phyloP scores from a whole-genome alignment of 768 basidiomycete species.

The Pleurotus djamor region DNA sequence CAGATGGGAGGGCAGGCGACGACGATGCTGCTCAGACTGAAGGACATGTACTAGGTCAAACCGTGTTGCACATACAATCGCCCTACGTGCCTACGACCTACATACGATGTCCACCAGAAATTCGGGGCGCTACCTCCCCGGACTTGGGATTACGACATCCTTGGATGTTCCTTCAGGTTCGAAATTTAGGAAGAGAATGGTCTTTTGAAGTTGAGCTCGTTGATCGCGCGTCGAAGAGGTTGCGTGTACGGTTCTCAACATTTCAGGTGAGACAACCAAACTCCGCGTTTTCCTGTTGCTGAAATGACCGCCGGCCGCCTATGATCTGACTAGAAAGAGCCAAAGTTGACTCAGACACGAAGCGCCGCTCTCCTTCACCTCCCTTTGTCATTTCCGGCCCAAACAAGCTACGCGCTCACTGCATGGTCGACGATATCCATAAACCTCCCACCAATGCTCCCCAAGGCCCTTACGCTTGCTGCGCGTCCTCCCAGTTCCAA shows the following conservation, averaged over 20 bases:
- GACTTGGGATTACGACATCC: slow-evolving; percentile 63
- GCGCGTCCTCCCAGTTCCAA: slow-evolving; percentile 22
- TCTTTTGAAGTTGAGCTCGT: slow-evolving; percentile 74
- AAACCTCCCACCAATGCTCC: slow-evolving; percentile 57
- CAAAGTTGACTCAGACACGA: slow-evolving; percentile 40
- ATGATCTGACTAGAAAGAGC: slow-evolving; percentile 42
- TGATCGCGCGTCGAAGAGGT: slow-evolving; percentile 57
- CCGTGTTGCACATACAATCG: slow-evolving; percentile 78
- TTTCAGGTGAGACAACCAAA: slow-evolving; percentile 60
- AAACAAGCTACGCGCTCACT: slow-evolving; percentile 57
- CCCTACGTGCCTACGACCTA: slow-evolving; percentile 69
- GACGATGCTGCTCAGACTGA: slow-evolving; percentile 12
- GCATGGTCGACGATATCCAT: slow-evolving; percentile 67
- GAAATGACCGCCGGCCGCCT: not conserved
- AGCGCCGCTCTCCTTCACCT: slow-evolving; percentile 61
- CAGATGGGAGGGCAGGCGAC: slow-evolving; percentile 20
- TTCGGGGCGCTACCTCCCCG: slow-evolving; percentile 3
- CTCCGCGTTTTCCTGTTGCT: slow-evolving; percentile 4
- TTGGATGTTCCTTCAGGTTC: slow-evolving; percentile 77
- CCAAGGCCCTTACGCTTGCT: slow-evolving; percentile 56
- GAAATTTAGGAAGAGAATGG: slow-evolving; percentile 67
- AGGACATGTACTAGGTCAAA: slow-evolving; percentile 50
- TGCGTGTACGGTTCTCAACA: slow-evolving; percentile 68
- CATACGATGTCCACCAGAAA: slow-evolving; percentile 55
- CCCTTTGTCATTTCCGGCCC: slow-evolving; percentile 61